phyloP scores from a whole-genome alignment of 805 yeast species.

The Suhomyces vadensis region DNA sequence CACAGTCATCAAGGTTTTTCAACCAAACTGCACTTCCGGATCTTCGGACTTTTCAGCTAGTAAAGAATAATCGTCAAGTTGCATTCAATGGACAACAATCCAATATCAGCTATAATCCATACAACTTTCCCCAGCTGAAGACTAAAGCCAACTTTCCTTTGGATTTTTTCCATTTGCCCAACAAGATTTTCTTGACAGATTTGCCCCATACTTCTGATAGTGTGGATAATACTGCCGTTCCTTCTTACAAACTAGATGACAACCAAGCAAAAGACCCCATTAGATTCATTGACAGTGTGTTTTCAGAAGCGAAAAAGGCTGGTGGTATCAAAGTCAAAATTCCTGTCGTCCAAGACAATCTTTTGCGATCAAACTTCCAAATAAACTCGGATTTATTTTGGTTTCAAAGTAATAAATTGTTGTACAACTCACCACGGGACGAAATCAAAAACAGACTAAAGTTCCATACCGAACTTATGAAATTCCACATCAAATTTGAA shows the following conservation, averaged over 20 bases:
- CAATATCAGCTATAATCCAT: constrained; percentile 45
- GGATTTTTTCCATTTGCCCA: constrained; percentile 40
- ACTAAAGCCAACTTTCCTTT: constrained; percentile 46
- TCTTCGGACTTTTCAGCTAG: constrained; percentile 19
- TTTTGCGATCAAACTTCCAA: constrained; percentile 23
- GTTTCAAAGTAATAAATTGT: constrained; percentile 53
- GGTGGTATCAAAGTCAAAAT: constrained; percentile 81
- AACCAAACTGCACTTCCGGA: constrained; percentile 25
- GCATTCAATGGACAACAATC: constrained; percentile 25
- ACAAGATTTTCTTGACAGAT: constrained; percentile 19
- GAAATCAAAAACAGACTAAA: constrained; percentile 45
- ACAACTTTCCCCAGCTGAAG: constrained; percentile 45
- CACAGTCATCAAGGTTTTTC: constrained; percentile 28
- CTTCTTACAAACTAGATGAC: constrained; percentile 55
- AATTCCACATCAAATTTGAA: constrained; percentile 32
- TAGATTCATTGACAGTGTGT: constrained; percentile 55
- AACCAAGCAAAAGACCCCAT: constrained; percentile 62
- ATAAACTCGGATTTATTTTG: constrained; percentile 49
- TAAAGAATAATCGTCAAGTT: constrained; percentile 17
- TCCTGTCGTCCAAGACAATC: constrained; percentile 38
- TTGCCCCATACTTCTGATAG: constrained; percentile 5
- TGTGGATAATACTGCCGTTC: constrained; percentile 35
- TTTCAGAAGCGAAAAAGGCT: constrained; percentile 51
- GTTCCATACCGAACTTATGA: constrained; percentile 49
- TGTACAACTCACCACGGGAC: constrained; percentile 44